A percentile compares a stretch with the other conserved stretches of the same genome.
phyloP scores from a whole-genome alignment of 768 basidiomycete genomes.

The Mycena vulgaris region DNA sequence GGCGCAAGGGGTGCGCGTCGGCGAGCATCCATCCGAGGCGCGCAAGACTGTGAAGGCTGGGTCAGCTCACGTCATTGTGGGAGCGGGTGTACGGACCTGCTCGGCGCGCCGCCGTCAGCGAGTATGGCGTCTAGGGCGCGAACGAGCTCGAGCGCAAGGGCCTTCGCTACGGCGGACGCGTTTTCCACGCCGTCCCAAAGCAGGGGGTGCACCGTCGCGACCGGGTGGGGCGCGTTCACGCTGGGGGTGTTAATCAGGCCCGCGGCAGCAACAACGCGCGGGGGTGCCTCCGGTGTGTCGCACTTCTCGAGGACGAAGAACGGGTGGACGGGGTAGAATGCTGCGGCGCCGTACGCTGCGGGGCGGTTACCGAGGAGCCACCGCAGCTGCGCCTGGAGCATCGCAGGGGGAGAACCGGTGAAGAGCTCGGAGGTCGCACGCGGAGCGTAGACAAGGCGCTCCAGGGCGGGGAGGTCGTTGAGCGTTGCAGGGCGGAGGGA shows the following conservation, averaged over 20 bases:
- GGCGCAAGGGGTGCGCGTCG: conserved; percentile 26
- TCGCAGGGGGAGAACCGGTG: not conserved
- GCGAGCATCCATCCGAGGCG: not conserved
- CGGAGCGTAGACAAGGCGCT: conserved; percentile 22
- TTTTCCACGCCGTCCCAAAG: conserved; percentile 9
- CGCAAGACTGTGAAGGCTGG: not conserved
- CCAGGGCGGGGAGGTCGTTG: conserved; percentile 19
- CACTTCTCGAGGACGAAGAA: conserved; percentile 7
- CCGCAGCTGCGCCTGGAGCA: not conserved
- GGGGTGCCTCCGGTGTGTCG: not conserved
- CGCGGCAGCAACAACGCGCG: conserved; percentile 1
- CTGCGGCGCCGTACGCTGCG: not conserved
- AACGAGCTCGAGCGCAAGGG: not conserved
- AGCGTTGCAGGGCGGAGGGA: conserved; percentile 22
- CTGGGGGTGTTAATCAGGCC: not conserved
- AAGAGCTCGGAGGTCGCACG: conserved; percentile 13
- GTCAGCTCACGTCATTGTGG: not conserved
- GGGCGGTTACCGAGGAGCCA: conserved; percentile 3
- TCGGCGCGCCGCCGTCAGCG: too few species aligned
- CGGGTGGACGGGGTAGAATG: not conserved
- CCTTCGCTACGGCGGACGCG: conserved; percentile 1
- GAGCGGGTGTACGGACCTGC: not conserved
- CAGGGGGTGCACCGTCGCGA: not conserved
- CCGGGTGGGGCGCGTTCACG: too few species aligned
- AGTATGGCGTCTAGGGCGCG: not conserved